Conservation (phyloP, 2,329 filamentous ascomycete genomes). For the Lachnum nothofagi region DNA sequence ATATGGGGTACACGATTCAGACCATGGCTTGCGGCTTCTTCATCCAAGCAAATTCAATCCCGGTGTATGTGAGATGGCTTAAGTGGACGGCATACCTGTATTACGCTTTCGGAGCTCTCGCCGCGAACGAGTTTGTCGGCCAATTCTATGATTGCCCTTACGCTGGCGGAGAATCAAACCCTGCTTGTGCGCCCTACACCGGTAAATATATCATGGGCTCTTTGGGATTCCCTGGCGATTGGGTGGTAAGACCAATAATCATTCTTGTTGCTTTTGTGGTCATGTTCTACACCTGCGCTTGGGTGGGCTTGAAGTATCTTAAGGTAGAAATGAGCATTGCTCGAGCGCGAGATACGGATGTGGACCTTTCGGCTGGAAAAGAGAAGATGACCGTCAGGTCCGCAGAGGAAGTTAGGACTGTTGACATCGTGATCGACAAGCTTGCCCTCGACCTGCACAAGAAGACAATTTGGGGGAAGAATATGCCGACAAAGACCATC, state of each 20-base stretch:
- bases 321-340: slow-evolving; percentile 67
- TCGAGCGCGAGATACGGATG: slow-evolving; percentile 51
- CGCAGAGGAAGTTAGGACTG: slow-evolving; percentile 50
- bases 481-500: slow-evolving; percentile 52
- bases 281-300: slow-evolving; percentile 58
- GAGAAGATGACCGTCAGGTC: slow-evolving; percentile 59
- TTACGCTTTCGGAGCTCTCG: slow-evolving; percentile 67
- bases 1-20: slow-evolving; percentile 68
- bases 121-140: slow-evolving; percentile 66
- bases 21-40: slow-evolving; percentile 73
- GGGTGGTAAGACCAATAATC: slow-evolving; percentile 63
- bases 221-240: slow-evolving; percentile 62
- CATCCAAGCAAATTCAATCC: slow-evolving; percentile 66
- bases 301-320: slow-evolving; percentile 57
- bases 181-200: slow-evolving; percentile 62
- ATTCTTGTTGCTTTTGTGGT: slow-evolving; percentile 56
- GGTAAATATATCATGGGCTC: slow-evolving; percentile 65
- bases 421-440: slow-evolving; percentile 59
- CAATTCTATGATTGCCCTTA: slow-evolving; percentile 70
- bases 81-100: slow-evolving; percentile 64
- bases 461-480: slow-evolving; percentile 47
- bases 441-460: slow-evolving; percentile 64
- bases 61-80: slow-evolving; percentile 72
- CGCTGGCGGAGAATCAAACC: slow-evolving; percentile 56
- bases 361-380: slow-evolving; percentile 63